Conservation (phyloP, 768 basidiomycete species). For the Boletus tomentosulus region DNA sequence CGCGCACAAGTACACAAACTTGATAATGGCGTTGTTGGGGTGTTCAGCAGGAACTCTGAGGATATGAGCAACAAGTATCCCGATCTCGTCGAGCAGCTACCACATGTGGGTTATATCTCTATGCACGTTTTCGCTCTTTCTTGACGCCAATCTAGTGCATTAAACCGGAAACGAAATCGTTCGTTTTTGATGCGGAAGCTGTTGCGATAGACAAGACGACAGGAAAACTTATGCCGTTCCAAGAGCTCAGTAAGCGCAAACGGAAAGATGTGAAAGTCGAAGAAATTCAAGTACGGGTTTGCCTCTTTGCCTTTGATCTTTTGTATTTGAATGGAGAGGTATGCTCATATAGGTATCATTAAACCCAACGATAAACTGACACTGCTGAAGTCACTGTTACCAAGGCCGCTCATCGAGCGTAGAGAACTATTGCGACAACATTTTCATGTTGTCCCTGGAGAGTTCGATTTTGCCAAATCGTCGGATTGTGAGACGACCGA, state of each 20-base stretch:
- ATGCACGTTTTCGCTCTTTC: neutral
- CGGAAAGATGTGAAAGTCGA: conserved; percentile 98
- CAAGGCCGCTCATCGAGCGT: conserved; percentile 68
- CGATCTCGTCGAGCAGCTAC: conserved; percentile 92
- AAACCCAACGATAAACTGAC: conserved; percentile 1
- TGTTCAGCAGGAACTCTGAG: conserved; percentile 97
- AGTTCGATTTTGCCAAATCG: conserved; percentile 91
- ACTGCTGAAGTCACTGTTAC: conserved; percentile 68
- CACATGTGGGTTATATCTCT: conserved; percentile 50
- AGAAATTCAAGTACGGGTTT: conserved; percentile 95
- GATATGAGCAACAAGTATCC: conserved; percentile 99
- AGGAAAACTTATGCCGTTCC: conserved; percentile 92
- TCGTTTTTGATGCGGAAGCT: conserved; percentile 95
- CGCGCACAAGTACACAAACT: conserved; percentile 92
- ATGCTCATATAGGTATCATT: conserved; percentile 1
- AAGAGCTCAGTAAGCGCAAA: conserved; percentile 91
- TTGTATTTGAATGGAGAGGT: conserved; percentile 98
- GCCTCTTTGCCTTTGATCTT: conserved; percentile 93
- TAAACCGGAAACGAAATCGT: conserved; percentile 77
- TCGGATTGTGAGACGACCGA: conserved; percentile 88
- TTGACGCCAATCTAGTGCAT: conserved; percentile 58
- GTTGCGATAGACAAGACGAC: conserved; percentile 89
- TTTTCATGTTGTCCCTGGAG: conserved; percentile 78
- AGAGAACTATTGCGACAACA: conserved; percentile 72
- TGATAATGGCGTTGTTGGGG: conserved; percentile 76